Conservation (phyloP, 306 rosid genomes). For the Vigna reflexopilosa region DNA sequence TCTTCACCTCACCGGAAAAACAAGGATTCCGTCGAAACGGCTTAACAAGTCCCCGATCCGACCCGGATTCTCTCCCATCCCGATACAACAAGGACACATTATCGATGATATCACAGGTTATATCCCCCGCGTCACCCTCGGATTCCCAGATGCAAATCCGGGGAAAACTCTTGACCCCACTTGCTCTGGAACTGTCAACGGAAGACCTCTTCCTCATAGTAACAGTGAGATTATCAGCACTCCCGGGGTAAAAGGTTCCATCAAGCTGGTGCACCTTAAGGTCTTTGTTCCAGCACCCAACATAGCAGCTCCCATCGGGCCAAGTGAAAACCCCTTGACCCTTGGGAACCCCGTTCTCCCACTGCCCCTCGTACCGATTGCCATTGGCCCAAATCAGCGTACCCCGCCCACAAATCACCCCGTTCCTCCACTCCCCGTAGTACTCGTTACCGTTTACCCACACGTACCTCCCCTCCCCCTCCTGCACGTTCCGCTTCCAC, state of each 20-base stretch:
- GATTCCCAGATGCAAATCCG: conserved; percentile 97
- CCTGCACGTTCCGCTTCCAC: conserved; percentile 82
- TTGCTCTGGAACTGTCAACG: conserved; percentile 58
- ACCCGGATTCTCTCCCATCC: conserved; percentile 37
- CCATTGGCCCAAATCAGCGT: conserved; percentile 81
- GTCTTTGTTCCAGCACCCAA: conserved; percentile 78
- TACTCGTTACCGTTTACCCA: conserved; percentile 93
- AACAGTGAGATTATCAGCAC: conserved; percentile 51
- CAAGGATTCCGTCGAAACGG: conserved; percentile 64
- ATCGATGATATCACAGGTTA: conserved; percentile 90
- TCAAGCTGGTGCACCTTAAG: conserved; percentile 61
- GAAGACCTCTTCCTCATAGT: conserved; percentile 78
- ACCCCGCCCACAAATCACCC: conserved; percentile 79
- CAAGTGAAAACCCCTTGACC: conserved; percentile 82
- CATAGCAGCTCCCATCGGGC: conserved; percentile 83
- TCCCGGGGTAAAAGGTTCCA: conserved; percentile 66
- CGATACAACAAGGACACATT: conserved; percentile 76
- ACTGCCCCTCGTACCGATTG: conserved; percentile 83
- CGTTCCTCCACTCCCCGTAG: conserved; percentile 86
- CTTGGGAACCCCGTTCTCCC: conserved; percentile 89
- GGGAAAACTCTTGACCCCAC: conserved; percentile 62
- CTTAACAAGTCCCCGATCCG: conserved; percentile 51
- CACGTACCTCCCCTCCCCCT: conserved; percentile 85
- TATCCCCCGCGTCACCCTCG: conserved; percentile 95
- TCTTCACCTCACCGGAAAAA: conserved; percentile 70